phyloP scores from a whole-genome alignment of 257 asterid species.

The Fraxinus americana region DNA sequence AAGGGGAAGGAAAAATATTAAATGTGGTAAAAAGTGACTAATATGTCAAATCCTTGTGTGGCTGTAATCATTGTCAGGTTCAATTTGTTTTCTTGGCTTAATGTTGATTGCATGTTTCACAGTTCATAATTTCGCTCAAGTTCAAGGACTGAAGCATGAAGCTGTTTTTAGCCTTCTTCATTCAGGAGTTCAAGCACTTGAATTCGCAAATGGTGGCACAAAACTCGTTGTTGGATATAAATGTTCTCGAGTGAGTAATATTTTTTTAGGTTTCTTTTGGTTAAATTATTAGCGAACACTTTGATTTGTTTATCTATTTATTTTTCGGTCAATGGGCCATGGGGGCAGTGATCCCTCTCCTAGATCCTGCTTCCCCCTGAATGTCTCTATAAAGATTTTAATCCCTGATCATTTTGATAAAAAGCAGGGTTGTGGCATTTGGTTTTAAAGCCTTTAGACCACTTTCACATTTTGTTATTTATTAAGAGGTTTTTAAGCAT shows the following conservation, averaged over 20 bases:
- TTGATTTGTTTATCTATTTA: constrained; percentile 19
- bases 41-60: constrained; percentile 14
- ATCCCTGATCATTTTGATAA: constrained; percentile 10
- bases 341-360: constrained; percentile 12
- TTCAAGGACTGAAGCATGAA: constrained; percentile 59
- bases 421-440: constrained; percentile 9
- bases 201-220: constrained; percentile 58
- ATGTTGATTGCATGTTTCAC: constrained; percentile 35
- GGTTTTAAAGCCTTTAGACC: background rate
- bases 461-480: background rate
- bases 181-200: constrained; percentile 61
- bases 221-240: constrained; percentile 72
- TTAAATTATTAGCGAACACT: background rate
- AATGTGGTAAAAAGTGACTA: constrained; percentile 8
- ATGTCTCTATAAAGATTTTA: constrained; percentile 5
- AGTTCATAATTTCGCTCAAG: constrained; percentile 61
- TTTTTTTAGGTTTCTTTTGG: constrained; percentile 19
- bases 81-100: constrained; percentile 17
- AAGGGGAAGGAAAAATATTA: constrained; percentile 10
- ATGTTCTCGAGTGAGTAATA: constrained; percentile 67
- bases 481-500: constrained; percentile 19
- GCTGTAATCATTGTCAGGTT: background rate
- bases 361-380: constrained; percentile 15
- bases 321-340: background rate
- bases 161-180: constrained; percentile 69